Base-by-base conservation (phyloP, 805 yeast species). In the Yarrowia divulgata region DNA sequence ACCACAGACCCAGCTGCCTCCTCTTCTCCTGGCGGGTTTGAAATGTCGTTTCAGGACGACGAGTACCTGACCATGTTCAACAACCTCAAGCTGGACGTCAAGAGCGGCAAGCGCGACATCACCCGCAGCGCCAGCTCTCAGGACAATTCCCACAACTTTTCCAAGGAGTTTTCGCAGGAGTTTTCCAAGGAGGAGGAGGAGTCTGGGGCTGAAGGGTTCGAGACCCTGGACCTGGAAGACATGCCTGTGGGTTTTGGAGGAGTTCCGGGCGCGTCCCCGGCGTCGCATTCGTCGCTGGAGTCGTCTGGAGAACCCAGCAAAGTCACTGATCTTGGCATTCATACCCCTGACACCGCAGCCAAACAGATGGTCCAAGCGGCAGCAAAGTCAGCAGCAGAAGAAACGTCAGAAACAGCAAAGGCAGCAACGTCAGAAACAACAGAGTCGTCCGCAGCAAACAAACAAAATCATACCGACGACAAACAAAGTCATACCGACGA, bases 81-180 rank as follows among this genome's bases (percentile, higher is more conserved):
- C 32, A 34, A 45, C 12, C 66, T 60, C 23, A 60, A 60, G 16
- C 52, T 60, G 23, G 63, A 57, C 34, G 63, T 57, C 63, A 57
- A 57, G 63, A 57, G 63, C 60, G 60, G 60, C 45, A 54, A 54
- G 32, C 45, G 60, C 1, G 60, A 54, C 14, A 54, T 54, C 5
- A 54, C 60, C 2, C 60, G 23, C 45, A 54, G 45, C 34, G 18
- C 39, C 35, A 23, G 45, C 13, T 45, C 60, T 7, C 45, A 39
- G 12, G 18, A 8, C 9, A 35, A 40, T 16, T 16, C 57, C 13
- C 6, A 32, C 34, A 46, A 32, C 14, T 39, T 49, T 4, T 29
- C 54, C 35, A 29, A 32, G 18, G 37, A 48, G 18, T 23, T 23
- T 23, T 16, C 57, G 7, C 6, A 32, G n/a, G 23, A 32, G 8